These are phyloP conservation scores for Piloderma croceum DNA, from an alignment of 768 basidiomycete species.

Conservation along the genomic window DNA sequence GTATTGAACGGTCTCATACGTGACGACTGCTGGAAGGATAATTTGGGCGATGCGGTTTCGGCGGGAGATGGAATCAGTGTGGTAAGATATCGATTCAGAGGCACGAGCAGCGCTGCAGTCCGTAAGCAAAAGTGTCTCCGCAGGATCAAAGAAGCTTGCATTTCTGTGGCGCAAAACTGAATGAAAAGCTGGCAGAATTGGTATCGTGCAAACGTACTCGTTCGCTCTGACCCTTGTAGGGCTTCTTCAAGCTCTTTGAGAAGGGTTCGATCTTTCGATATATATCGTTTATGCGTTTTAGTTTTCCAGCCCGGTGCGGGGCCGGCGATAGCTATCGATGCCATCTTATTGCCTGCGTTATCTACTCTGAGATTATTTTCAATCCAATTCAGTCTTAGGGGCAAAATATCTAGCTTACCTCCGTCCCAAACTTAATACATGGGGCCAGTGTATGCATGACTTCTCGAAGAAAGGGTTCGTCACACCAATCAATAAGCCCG, in stretches of 20 bases:
- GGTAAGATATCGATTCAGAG: slow-evolving; percentile 87
- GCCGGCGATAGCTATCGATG: slow-evolving; percentile 29
- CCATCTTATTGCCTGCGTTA: too few species aligned
- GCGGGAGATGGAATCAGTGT: slow-evolving; percentile 73
- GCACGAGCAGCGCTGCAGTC: slow-evolving; percentile 81
- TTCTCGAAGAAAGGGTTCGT: slow-evolving; percentile 86
- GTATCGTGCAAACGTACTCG: slow-evolving; percentile 42
- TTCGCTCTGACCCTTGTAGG: slow-evolving; percentile 39
- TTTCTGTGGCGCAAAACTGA: too few species aligned
- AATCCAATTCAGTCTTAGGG: too few species aligned
- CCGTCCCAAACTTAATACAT: slow-evolving; percentile 66
- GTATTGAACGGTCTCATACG: slow-evolving; percentile 69
- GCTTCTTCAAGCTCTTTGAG: slow-evolving; percentile 70
- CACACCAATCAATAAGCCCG: slow-evolving; percentile 74
- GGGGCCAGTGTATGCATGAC: slow-evolving; percentile 81
- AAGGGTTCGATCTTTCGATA: slow-evolving; percentile 75
- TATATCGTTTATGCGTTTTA: slow-evolving; percentile 73
- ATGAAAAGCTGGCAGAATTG: slow-evolving; percentile 1
- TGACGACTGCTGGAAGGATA: slow-evolving; percentile 20
- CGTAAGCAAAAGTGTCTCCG: slow-evolving; percentile 81
- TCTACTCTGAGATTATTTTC: too few species aligned
- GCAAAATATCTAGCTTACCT: too few species aligned
- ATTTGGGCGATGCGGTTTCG: slow-evolving; percentile 37
- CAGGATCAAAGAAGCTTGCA: slow-evolving; percentile 57
- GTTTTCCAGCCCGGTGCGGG: slow-evolving; percentile 73